phyloP scores from a whole-genome alignment of 495 filamentous ascomycete genomes.

The Lepidopterella palustris region DNA sequence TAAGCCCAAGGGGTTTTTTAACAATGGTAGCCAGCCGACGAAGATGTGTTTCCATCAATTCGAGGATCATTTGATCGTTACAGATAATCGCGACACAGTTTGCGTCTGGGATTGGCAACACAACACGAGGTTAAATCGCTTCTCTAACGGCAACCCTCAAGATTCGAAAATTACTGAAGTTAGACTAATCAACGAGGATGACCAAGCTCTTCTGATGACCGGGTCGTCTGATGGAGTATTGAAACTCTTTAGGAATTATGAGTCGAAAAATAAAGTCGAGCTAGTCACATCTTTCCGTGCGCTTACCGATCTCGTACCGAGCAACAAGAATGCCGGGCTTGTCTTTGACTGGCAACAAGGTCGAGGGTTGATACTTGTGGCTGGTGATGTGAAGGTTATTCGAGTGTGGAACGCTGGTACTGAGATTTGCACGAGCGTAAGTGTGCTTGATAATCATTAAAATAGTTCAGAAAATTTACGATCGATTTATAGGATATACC shows the following conservation, averaged over 20 bases:
- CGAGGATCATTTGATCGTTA: constrained; percentile 90
- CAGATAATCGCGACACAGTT: constrained; percentile 78
- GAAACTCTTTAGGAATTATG: constrained; percentile 88
- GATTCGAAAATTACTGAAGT: constrained; percentile 91
- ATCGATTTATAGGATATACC: constrained; percentile 63
- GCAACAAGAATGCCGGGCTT: constrained; percentile 86
- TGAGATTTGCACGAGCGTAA: constrained; percentile 78
- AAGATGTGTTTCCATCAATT: constrained; percentile 98
- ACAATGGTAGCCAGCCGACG: constrained; percentile 77
- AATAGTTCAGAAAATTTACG: background rate
- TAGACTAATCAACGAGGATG: constrained; percentile 96
- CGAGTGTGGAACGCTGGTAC: constrained; percentile 90
- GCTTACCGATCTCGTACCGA: constrained; percentile 83
- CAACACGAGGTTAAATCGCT: constrained; percentile 64
- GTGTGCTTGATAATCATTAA: constrained; percentile 11
- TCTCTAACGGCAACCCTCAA: constrained; percentile 87
- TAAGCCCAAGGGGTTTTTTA: constrained; percentile 65
- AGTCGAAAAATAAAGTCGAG: constrained; percentile 62
- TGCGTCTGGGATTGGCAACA: constrained; percentile 91
- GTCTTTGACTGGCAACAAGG: constrained; percentile 99
- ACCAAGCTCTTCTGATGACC: constrained; percentile 89
- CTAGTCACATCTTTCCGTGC: constrained; percentile 91
- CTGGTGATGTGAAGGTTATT: constrained; percentile 92
- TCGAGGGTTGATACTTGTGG: constrained; percentile 87
- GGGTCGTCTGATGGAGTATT: constrained; percentile 92